A percentile compares a stretch with the other conserved stretches of the same genome.
phyloP scores from a whole-genome alignment of 495 filamentous ascomycete species.

The Penicillium canescens region DNA sequence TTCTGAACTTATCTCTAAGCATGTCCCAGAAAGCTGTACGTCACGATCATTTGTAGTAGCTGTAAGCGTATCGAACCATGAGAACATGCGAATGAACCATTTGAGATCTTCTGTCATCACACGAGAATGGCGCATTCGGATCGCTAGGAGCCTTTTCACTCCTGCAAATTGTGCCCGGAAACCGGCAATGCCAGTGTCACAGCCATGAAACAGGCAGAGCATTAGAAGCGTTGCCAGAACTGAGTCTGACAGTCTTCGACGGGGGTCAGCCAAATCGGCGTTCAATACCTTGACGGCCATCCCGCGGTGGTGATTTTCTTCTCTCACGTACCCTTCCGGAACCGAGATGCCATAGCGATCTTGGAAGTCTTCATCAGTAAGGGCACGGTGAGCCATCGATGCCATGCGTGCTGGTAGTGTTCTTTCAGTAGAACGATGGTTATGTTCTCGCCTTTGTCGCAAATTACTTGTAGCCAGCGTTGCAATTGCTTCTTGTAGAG shows the following conservation, averaged over 20 bases:
- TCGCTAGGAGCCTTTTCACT: conserved; percentile 85
- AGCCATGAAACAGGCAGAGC: conserved; percentile 89
- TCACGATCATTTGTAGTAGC: conserved; percentile 91
- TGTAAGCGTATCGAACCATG: conserved; percentile 93
- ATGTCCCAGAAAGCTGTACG: conserved; percentile 74
- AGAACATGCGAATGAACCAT: conserved; percentile 97
- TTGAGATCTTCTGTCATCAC: conserved; percentile 66
- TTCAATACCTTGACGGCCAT: conserved; percentile 82
- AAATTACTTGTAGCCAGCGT: conserved; percentile 87
- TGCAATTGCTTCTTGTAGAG: conserved; percentile 88
- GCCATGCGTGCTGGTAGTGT: conserved; percentile 49
- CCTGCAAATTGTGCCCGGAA: conserved; percentile 94
- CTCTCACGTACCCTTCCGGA: conserved; percentile 47
- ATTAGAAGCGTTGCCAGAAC: conserved; percentile 86
- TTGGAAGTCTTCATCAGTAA: conserved; percentile 41
- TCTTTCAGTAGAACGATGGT: conserved; percentile 42
- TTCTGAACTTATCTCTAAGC: conserved; percentile 64
- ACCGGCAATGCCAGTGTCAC: conserved; percentile 86
- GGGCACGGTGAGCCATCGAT: conserved; percentile 49
- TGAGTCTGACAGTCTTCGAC: conserved; percentile 76
- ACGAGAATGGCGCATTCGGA: conserved; percentile 64
- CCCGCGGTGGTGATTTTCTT: conserved; percentile 80
- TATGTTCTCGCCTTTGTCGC: conserved; percentile 45
- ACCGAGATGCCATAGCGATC: conserved; percentile 35
- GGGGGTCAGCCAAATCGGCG: conserved; percentile 72